Conservation (phyloP, 768 basidiomycete species). For the Panus rudis region DNA sequence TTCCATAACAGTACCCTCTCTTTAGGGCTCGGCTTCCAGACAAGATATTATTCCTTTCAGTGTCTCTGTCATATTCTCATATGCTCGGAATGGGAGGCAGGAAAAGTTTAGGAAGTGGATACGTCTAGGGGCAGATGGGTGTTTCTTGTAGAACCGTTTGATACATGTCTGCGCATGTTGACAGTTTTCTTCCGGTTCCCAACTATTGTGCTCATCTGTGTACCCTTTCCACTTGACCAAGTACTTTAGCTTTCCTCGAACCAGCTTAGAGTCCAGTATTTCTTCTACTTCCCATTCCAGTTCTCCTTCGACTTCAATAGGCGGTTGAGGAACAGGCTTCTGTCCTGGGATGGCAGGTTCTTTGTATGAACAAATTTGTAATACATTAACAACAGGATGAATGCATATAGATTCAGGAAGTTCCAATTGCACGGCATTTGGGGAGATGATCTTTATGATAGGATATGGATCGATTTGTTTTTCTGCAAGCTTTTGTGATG, state of each 20-base stretch:
- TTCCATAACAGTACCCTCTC: no score
- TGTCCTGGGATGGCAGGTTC: constrained; percentile 8
- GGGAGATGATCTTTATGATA: constrained; percentile 16
- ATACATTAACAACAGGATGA: constrained; percentile 20
- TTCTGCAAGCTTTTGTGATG: constrained; percentile 19
- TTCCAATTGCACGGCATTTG: constrained; percentile 15
- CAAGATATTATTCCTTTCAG: no score
- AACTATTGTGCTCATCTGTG: constrained; percentile 28
- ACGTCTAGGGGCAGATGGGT: constrained; percentile 6
- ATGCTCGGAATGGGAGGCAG: neutral
- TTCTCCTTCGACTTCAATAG: constrained; percentile 7
- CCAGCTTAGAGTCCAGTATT: constrained; percentile 13
- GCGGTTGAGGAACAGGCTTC: constrained; percentile 8
- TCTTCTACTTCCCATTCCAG: constrained; percentile 14
- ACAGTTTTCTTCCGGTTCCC: constrained; percentile 10
- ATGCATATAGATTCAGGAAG: constrained; percentile 21
- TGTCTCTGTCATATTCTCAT: no score
- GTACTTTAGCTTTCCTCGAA: constrained; percentile 15
- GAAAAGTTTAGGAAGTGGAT: neutral
- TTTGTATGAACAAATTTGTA: constrained; percentile 9
- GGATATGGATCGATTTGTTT: constrained; percentile 19
- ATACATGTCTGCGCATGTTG: neutral
- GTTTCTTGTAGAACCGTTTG: constrained; percentile 5
- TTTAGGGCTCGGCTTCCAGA: no score
- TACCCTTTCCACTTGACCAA: constrained; percentile 23